phyloP scores from a whole-genome alignment of 805 yeast species.

The Hanseniaspora taiwanica region DNA sequence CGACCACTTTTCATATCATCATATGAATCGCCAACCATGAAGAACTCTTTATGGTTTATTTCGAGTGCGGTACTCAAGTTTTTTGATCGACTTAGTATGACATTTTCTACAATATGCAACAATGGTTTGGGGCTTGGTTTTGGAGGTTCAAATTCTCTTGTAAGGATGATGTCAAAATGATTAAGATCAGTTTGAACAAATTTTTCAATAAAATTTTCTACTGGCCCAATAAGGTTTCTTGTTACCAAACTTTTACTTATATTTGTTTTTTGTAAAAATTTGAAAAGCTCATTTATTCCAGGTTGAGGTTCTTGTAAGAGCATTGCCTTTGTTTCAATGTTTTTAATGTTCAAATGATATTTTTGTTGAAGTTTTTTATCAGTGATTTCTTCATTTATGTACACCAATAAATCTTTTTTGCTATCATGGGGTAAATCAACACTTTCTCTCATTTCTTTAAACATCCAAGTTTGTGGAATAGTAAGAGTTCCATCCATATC shows the following conservation, averaged over 20 bases:
- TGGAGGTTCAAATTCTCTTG: slow-evolving; percentile 54
- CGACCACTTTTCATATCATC: slow-evolving; percentile 58
- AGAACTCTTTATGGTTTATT: slow-evolving; percentile 30
- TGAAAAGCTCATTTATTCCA: slow-evolving; percentile 34
- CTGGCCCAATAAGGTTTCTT: slow-evolving; percentile 42
- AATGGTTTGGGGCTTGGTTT: slow-evolving; percentile 58
- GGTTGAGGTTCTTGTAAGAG: slow-evolving; percentile 36
- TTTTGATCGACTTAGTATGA: background rate
- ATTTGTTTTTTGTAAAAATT: slow-evolving; percentile 15
- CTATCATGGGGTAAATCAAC: slow-evolving; percentile 32
- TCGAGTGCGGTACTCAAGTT: slow-evolving; percentile 25
- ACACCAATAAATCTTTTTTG: slow-evolving; percentile 38
- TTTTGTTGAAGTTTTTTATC: slow-evolving; percentile 19
- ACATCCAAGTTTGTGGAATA: slow-evolving; percentile 49
- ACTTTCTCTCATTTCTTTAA: slow-evolving; percentile 45
- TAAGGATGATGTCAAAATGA: slow-evolving; percentile 39
- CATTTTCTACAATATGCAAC: slow-evolving; percentile 35
- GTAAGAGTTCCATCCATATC: slow-evolving; percentile 77
- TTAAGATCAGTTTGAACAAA: slow-evolving; percentile 28
- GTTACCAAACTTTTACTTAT: slow-evolving; percentile 49
- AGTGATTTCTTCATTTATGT: slow-evolving; percentile 31
- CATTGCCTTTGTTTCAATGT: slow-evolving; percentile 55
- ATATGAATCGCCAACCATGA: slow-evolving; percentile 65
- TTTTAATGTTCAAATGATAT: slow-evolving; percentile 33
- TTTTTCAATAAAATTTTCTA: slow-evolving; percentile 33